A percentile compares a stretch with the other conserved stretches of the same genome.
Evolutionary conservation across 1,284 basidiomycete species (phyloP).

Genomic region (Xerocomus alliaceus): DNA sequence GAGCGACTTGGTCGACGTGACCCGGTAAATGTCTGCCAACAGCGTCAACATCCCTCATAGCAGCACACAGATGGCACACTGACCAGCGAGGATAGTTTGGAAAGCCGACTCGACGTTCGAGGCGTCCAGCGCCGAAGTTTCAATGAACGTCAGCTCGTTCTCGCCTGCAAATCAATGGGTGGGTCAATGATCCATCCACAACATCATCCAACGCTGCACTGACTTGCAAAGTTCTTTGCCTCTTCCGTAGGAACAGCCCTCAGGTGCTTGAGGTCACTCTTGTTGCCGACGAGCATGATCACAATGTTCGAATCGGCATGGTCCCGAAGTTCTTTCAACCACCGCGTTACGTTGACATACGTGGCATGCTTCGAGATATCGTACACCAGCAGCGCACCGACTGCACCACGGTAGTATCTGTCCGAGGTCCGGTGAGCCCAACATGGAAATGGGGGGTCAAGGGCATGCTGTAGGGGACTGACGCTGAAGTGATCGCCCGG

Average conservation of each 20-base stretch:
- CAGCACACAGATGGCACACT: slow-evolving; percentile 30
- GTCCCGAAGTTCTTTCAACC: slow-evolving; percentile 98
- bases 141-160: slow-evolving; percentile 94
- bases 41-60: slow-evolving; percentile 9
- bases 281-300: slow-evolving; percentile 95
- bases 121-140: slow-evolving; percentile 99
- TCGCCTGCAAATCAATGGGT: slow-evolving; percentile 49
- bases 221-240: slow-evolving; percentile 85
- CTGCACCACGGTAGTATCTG: slow-evolving; percentile 98
- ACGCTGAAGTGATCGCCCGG: slow-evolving; percentile 98
- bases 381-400: slow-evolving; percentile 91
- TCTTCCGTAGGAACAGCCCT: slow-evolving; percentile 96
- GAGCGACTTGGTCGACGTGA: slow-evolving; percentile 88
- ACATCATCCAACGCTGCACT: slow-evolving; percentile 42
- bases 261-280: slow-evolving; percentile 98
- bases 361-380: slow-evolving; percentile 96
- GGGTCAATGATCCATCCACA: background rate
- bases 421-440: slow-evolving; percentile 8
- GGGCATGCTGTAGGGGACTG: slow-evolving; percentile 41
- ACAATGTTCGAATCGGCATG: slow-evolving; percentile 94
- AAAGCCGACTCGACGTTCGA: slow-evolving; percentile 98
- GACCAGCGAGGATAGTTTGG: slow-evolving; percentile 95
- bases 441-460: background rate
- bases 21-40: slow-evolving; percentile 87
- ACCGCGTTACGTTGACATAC: slow-evolving; percentile 94